These are phyloP conservation scores for Trichoderma harzianum DNA, from an alignment of 2,329 filamentous ascomycete species.

Conservation along the genomic window DNA sequence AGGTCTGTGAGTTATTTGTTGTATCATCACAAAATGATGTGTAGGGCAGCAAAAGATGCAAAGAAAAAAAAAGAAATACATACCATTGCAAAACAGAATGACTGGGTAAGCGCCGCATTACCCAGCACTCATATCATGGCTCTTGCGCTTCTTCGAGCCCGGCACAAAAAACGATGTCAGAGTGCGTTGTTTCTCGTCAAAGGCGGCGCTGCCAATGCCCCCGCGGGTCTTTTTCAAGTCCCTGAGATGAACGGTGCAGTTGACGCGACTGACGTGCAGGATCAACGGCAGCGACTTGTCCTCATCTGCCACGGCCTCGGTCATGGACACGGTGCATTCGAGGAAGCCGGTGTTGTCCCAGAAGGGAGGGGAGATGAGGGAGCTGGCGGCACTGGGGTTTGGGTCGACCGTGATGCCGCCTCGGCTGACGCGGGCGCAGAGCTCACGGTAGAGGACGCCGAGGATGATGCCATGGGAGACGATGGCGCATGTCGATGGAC, in stretches of 20 bases:
- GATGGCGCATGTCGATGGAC: slow-evolving; percentile 49
- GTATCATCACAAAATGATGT: slow-evolving; percentile 60
- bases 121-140: slow-evolving; percentile 1
- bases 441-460: slow-evolving; percentile 60
- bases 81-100: slow-evolving; percentile 34
- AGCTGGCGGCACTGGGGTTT: slow-evolving; percentile 17
- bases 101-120: not conserved
- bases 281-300: slow-evolving; percentile 34
- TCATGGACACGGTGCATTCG: slow-evolving; percentile 30
- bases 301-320: not conserved
- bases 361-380: slow-evolving; percentile 27
- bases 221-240: slow-evolving; percentile 76
- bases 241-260: slow-evolving; percentile 67
- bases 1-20: slow-evolving; percentile 72
- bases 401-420: slow-evolving; percentile 21
- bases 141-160: slow-evolving; percentile 17
- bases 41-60: slow-evolving; percentile 14
- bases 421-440: slow-evolving; percentile 52
- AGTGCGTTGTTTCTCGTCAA: slow-evolving; percentile 72
- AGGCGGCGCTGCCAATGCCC: slow-evolving; percentile 73
- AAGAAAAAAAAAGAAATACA: slow-evolving; percentile 25
- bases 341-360: slow-evolving; percentile 56
- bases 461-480: slow-evolving; percentile 85
- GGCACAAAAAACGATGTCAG: slow-evolving; percentile 70
- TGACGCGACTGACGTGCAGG: slow-evolving; percentile 56